Percentiles rank a stretch among this genome's conserved stretches.
Evolutionary conservation across 2,329 filamentous ascomycete genomes (phyloP).

Genomic region (Ophiostoma pallidulum): DNA sequence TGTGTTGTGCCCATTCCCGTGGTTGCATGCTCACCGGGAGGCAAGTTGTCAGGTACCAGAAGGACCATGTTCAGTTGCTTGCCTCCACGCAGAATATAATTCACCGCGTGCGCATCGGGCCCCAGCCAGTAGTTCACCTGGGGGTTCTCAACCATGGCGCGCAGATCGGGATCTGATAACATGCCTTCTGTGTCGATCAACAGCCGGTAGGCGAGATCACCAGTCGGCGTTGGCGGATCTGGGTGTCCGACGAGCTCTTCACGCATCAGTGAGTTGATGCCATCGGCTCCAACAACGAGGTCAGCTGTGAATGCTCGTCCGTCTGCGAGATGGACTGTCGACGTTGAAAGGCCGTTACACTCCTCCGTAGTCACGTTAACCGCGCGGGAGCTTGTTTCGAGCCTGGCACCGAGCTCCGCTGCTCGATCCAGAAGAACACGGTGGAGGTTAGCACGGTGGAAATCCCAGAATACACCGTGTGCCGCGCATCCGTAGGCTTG

Average conservation of each 20-base stretch:
- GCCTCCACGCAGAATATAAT: slow-evolving; percentile 25
- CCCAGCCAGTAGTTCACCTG: slow-evolving; percentile 27
- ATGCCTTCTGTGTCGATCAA: slow-evolving; percentile 23
- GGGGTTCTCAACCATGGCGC: slow-evolving; percentile 21
- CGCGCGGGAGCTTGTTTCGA: slow-evolving; percentile 21
- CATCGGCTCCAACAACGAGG: slow-evolving; percentile 32
- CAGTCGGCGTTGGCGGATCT: slow-evolving; percentile 22
- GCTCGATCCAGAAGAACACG: slow-evolving; percentile 22
- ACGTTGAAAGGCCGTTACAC: slow-evolving; percentile 14
- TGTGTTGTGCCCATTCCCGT: slow-evolving; percentile 22
- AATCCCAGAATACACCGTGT: slow-evolving; percentile 27
- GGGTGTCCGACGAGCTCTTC: slow-evolving; percentile 12
- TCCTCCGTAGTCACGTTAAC: slow-evolving; percentile 17
- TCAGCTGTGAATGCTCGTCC: slow-evolving; percentile 24
- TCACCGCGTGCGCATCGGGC: slow-evolving; percentile 25
- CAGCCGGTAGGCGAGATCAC: slow-evolving; percentile 29
- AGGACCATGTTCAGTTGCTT: slow-evolving; percentile 27
- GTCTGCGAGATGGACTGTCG: slow-evolving; percentile 18
- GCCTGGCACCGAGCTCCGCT: slow-evolving; percentile 19
- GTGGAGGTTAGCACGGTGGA: slow-evolving; percentile 26
- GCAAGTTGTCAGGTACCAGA: slow-evolving; percentile 20
- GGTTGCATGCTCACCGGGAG: slow-evolving; percentile 17
- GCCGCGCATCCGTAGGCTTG: slow-evolving; percentile 3
- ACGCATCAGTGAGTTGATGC: slow-evolving; percentile 24
- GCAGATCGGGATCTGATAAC: slow-evolving; percentile 22